These are phyloP conservation scores for Phaffomyces antillensis DNA, from an alignment of 805 yeast genomes.

Conservation along the genomic window DNA sequence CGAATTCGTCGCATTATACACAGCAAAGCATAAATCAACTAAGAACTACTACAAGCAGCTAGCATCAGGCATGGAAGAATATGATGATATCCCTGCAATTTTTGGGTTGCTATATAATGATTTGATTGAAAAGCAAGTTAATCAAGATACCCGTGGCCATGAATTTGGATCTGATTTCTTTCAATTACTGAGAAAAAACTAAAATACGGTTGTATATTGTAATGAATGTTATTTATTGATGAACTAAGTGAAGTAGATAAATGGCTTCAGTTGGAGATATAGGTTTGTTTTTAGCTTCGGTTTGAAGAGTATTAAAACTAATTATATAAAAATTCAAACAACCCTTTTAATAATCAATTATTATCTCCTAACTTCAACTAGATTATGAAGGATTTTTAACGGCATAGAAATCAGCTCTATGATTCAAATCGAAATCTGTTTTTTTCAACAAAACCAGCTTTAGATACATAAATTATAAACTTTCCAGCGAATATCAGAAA, in stretches of 20 bases:
- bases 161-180: constrained; percentile 23
- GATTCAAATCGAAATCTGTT: constrained; percentile 39
- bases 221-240: neutral
- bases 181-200: constrained; percentile 3
- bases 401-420: constrained; percentile 33
- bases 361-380: too few relatives aligned
- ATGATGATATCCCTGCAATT: constrained; percentile 30
- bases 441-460: constrained; percentile 34
- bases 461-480: constrained; percentile 32
- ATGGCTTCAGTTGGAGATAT: too few relatives aligned
- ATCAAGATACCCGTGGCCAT: constrained; percentile 12
- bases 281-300: too few relatives aligned
- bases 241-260: neutral
- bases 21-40: constrained; percentile 27
- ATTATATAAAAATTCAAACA: too few relatives aligned
- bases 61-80: constrained; percentile 30
- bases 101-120: constrained; percentile 33
- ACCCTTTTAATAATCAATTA: too few relatives aligned
- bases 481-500: constrained; percentile 41
- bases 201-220: neutral
- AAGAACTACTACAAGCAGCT: constrained; percentile 30
- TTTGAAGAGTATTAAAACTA: too few relatives aligned
- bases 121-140: constrained; percentile 17
- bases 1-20: constrained; percentile 24
- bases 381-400: neutral